Base-by-base conservation (phyloP, 257 asterid species). In the Vinca minor region DNA sequence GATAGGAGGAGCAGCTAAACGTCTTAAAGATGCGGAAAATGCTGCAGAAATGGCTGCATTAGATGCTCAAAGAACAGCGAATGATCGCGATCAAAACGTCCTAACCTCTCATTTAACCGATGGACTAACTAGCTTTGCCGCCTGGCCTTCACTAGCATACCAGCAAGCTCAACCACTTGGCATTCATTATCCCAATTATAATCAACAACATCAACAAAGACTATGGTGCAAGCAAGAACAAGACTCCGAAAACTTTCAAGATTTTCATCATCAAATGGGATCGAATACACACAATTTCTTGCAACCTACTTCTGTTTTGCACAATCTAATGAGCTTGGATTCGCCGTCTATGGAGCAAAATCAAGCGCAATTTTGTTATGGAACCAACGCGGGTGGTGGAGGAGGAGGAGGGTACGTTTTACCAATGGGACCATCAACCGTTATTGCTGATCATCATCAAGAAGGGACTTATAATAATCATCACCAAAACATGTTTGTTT, bases 171-270 rank as follows among this genome's bases (percentile, higher is more conserved):
- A n/a, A n/a, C n/a, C n/a, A 5, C 5, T 81, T 47, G 69, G 59
- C 75, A 76, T 72, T 62, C 76, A 75, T 32, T 79, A 77, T 57
- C 82, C 87, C 5, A 85, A 70, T 23, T n/a, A n/a, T n/a, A n/a
- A n/a, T n/a, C n/a, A n/a, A n/a, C n/a, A n/a, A n/a, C 68, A 73
- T 17, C 80, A 80, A 5, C 89, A 77, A 56, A 67, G 79, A 45
- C 34, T 81, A 14, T 86, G 95, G 95, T 86, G 93, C 74, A 89
- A 86, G 47, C 87, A 81, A 59, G 96, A 86, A 74, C 70, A 76
- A 8, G 81, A 79, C 57, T 12, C 59, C 0, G 72, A 70, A 20
- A 67, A 67, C 58, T 74, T 66, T 46, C 77, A 63, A 34, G 74
- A 83, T 68, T 44, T 76, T 59, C 80, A 80, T 63, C 83, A 71